These are phyloP conservation scores for Cladosporium sp. DNA, from an alignment of 2,329 filamentous ascomycete genomes.

Conservation along the genomic window DNA sequence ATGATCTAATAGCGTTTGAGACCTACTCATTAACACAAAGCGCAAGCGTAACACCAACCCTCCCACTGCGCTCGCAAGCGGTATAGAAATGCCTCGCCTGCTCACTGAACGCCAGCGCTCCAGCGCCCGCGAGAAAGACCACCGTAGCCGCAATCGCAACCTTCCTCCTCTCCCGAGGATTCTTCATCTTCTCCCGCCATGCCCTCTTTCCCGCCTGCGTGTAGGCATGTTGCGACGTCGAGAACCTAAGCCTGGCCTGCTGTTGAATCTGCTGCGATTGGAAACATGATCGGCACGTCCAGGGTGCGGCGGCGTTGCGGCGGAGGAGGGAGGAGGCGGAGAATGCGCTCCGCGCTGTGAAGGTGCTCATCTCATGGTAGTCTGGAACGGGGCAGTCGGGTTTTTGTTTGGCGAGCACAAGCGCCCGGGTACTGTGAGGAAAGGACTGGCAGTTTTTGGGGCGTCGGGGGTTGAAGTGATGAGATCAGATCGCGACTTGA, in stretches of 20 bases:
- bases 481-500: conserved; percentile 10
- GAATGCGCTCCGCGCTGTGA: conserved; percentile 9
- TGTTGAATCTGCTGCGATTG: conserved; percentile 10
- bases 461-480: conserved; percentile 2
- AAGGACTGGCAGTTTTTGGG: background rate
- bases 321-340: conserved; percentile 5
- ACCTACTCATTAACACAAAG: conserved; percentile 82
- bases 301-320: background rate
- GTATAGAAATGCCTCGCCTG: conserved; percentile 72
- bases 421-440: background rate
- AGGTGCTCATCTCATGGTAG: conserved; percentile 11
- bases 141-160: conserved; percentile 27
- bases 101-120: conserved; percentile 48
- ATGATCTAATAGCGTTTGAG: background rate
- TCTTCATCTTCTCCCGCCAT: conserved; percentile 24
- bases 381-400: background rate
- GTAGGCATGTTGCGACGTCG: conserved; percentile 12
- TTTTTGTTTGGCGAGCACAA: background rate
- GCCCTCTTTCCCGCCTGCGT: conserved; percentile 23
- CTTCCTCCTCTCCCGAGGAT: conserved; percentile 19
- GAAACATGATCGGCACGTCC: conserved; percentile 7
- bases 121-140: conserved; percentile 30
- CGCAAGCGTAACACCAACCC: conserved; percentile 67
- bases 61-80: conserved; percentile 67
- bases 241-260: conserved; percentile 11